A percentile compares a stretch with the other conserved stretches of the same genome.
Evolutionary conservation across 352 stramenopile genomes (phyloP).

Genomic region (Poterioochromonas sp.): DNA sequence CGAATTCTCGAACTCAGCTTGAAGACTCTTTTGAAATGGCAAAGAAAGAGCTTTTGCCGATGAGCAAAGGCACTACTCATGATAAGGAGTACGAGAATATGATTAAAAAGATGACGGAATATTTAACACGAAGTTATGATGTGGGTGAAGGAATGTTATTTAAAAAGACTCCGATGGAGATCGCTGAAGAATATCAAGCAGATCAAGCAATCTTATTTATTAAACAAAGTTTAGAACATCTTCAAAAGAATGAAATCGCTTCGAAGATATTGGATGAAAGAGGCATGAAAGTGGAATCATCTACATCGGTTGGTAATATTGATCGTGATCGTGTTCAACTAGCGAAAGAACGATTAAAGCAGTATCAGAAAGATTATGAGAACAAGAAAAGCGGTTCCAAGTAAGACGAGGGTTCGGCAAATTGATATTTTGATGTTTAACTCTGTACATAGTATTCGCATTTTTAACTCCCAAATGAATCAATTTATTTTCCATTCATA

Average conservation of each 20-base stretch:
- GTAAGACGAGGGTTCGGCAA: no score
- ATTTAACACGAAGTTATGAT: background rate
- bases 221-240: background rate
- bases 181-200: background rate
- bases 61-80: background rate
- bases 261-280: background rate
- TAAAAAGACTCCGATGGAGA: background rate
- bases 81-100: conserved; percentile 19
- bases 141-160: conserved; percentile 4
- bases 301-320: background rate
- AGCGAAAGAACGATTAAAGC: conserved; percentile 4
- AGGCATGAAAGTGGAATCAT: background rate
- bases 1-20: background rate
- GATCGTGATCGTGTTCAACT: background rate
- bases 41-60: background rate
- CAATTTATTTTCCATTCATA: no score
- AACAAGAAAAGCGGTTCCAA: background rate
- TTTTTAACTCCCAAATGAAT: no score
- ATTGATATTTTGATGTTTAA: no score
- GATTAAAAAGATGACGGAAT: conserved; percentile 3
- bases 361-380: background rate
- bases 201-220: conserved; percentile 1
- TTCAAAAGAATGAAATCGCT: background rate
- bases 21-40: background rate
- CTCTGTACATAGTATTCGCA: no score